Evolutionary conservation across 108 stramenopile species (phyloP), one percentile per base, ranked within the genome.

Genomic region (Cyclotella kingstonii): DNA sequence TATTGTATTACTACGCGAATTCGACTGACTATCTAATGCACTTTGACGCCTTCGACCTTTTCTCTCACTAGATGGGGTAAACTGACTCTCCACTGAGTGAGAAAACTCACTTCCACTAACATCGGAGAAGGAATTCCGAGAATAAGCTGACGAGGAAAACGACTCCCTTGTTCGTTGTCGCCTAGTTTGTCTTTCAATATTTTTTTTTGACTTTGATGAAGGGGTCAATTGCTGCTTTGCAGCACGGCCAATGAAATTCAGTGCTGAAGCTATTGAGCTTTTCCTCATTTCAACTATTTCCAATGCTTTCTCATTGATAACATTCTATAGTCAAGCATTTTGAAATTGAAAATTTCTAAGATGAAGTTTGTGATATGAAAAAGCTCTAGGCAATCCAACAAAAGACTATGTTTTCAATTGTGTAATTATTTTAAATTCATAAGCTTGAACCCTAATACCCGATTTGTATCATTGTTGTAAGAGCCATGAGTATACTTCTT

Each of bases 401-500:
- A n/a, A n/a, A n/a, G n/a, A n/a, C n/a, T n/a, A n/a, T n/a, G n/a
- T n/a, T n/a, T n/a, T n/a, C n/a, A n/a, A n/a, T n/a, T n/a, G n/a
- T n/a, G n/a, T n/a, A n/a, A n/a, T n/a, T n/a, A n/a, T n/a, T n/a
- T n/a, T n/a, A n/a, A n/a, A n/a, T n/a, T n/a, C n/a, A n/a, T n/a
- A n/a, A n/a, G n/a, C n/a, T n/a, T n/a, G n/a, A n/a, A n/a, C n/a
- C n/a, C n/a, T n/a, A n/a, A n/a, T n/a, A n/a, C n/a, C n/a, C n/a
- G n/a, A n/a, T n/a, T n/a, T n/a, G n/a, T n/a, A n/a, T n/a, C n/a
- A 41, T 17, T 56, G 58, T 1, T 28, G 23, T 41, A 65, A 38
- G 2, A 76, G 41, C 74, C 74, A 76, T 17, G 54, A 17, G 45
- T 57, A 76, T 5, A 75, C 73, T 31, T 75, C 65, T 0, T 40